Conservation (phyloP, 148 eudicot genomes). For the Heliamphora exappendiculata region DNA sequence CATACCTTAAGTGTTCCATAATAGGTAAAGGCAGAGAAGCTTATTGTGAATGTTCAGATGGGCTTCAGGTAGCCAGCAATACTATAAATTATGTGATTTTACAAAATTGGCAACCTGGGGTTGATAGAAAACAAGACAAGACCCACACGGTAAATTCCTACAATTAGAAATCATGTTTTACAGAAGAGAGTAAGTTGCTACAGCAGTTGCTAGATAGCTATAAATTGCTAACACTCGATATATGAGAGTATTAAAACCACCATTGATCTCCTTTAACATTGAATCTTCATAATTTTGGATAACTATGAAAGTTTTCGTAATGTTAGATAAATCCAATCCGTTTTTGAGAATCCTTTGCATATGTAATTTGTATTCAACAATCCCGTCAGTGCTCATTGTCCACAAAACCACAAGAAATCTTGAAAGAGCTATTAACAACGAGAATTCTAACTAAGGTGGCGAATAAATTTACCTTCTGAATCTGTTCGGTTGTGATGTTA, state of each 20-base stretch:
- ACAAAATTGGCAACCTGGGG: not conserved
- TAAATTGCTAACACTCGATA: not conserved
- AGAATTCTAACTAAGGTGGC: too few relatives aligned
- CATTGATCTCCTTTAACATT: not conserved
- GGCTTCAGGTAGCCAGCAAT: not conserved
- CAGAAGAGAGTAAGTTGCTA: not conserved
- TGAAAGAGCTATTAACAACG: not conserved
- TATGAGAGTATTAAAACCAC: not conserved
- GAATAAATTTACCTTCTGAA: slow-evolving; percentile 58
- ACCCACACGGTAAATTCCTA: not conserved
- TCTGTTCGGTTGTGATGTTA: slow-evolving; percentile 80
- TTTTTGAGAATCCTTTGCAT: not conserved
- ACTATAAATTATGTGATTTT: not conserved
- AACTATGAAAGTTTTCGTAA: not conserved
- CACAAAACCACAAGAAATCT: not conserved
- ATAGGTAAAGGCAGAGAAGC: not conserved
- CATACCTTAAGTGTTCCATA: not conserved
- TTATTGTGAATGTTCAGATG: not conserved
- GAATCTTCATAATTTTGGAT: not conserved
- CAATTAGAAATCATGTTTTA: not conserved
- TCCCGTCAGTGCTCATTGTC: not conserved
- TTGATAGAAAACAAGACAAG: not conserved
- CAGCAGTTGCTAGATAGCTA: not conserved
- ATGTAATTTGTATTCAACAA: not conserved
- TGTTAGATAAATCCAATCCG: not conserved